Evolutionary conservation across 805 yeast species (phyloP).

Genomic region (Pichia membranifaciens): DNA sequence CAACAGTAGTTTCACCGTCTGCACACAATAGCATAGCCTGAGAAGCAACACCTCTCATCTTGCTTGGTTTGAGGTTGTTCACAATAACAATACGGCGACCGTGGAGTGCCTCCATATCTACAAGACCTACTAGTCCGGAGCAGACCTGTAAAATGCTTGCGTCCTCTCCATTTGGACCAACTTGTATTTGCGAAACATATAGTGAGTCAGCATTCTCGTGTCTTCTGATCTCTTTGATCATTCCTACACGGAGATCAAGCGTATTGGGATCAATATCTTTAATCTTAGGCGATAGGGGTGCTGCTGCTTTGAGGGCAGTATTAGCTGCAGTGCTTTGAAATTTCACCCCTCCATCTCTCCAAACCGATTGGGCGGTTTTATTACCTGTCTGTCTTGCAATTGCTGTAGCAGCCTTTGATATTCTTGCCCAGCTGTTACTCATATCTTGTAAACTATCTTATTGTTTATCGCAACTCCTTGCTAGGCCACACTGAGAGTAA

Average conservation of each 20-base stretch:
- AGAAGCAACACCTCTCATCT: conserved; percentile 56
- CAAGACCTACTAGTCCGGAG: conserved; percentile 49
- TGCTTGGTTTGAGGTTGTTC: conserved; percentile 53
- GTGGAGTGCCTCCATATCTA: conserved; percentile 36
- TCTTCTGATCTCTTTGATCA: conserved; percentile 36
- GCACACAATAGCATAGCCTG: conserved; percentile 70
- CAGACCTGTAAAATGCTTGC: conserved; percentile 38
- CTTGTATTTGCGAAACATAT: conserved; percentile 47
- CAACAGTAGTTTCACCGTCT: conserved; percentile 13
- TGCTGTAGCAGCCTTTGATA: too few relatives aligned
- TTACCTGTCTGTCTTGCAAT: too few relatives aligned
- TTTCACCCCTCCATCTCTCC: neutral
- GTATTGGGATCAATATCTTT: conserved; percentile 17
- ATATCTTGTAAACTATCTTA: too few relatives aligned
- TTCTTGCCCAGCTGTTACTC: too few relatives aligned
- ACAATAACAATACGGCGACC: conserved; percentile 44
- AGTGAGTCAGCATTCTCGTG: conserved; percentile 58
- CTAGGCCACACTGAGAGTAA: too few relatives aligned
- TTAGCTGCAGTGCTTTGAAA: conserved; percentile 7
- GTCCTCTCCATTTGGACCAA: conserved; percentile 13
- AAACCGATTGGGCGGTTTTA: too few relatives aligned
- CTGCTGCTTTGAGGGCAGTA: neutral
- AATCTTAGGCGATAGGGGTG: too few relatives aligned
- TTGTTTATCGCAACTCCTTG: too few relatives aligned
- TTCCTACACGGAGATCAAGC: conserved; percentile 39